Evolutionary conservation across 2,329 filamentous ascomycete species (phyloP), one percentile per base, ranked within the genome.

Genomic region (Nemania diffusa): DNA sequence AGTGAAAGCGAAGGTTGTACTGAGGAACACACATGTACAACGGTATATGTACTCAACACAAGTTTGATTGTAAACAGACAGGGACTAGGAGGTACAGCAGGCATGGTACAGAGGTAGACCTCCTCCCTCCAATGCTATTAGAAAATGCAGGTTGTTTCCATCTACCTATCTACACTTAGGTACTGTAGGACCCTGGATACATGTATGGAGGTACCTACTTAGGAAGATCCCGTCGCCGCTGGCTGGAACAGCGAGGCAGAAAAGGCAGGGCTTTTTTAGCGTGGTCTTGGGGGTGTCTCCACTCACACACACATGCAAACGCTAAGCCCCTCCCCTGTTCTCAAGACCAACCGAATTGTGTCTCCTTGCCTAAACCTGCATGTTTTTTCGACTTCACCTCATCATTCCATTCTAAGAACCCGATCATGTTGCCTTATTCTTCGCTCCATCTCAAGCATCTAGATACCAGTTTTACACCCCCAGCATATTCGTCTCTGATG

Each of bases 361-460:
- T 73, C 72, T 73, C 71, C 72, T 72, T 70, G 55, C 71, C 68
- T 69, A 71, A 72, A 73, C 68, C 69, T 75, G 73, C 73, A 75
- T 73, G 71, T 70, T 74, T 74, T 75, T 75, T 75, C 74, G 69
- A 76, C 74, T 75, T 76, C 74, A 76, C 73, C 73, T 76, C 74
- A 73, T 76, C 73, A 73, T 73, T 73, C 69, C 67, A 62, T 56
- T 65, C 67, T 26, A 57, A 67, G 50, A 65, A 65, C 53, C 52
- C 62, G 44, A 57, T 64, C 22, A 20, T 53, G 32, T 42, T 44
- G 51, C 32, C 59, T 52, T 65, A 63, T 53, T 37, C 46, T 27
- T 27, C 56, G 53, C 17, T 60, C 65, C 37, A 48, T 42, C 58
- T 51, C 34, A 17, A 32, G 26, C 51, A 40, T 58, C 64, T n/a